These are phyloP conservation scores for Colletotrichum sansevieriae DNA, from an alignment of 2,329 filamentous ascomycete species.

Conservation along the genomic window DNA sequence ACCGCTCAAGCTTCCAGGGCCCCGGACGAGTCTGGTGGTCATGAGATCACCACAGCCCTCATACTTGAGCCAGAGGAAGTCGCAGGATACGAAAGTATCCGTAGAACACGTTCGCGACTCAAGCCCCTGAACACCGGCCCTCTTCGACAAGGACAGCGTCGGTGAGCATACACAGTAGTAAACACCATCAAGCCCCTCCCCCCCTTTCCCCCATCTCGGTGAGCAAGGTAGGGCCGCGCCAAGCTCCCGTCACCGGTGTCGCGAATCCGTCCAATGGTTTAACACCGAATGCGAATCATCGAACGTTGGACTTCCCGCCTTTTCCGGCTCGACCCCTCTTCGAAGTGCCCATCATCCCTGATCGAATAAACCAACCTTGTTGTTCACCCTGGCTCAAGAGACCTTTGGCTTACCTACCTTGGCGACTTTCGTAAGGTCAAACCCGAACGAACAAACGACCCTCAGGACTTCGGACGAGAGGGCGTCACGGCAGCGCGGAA, in stretches of 20 bases:
- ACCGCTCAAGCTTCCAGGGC: neutral
- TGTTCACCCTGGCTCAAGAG: too few relatives aligned
- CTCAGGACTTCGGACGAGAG: constrained; percentile 7
- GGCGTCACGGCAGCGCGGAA: neutral
- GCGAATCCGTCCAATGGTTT: neutral
- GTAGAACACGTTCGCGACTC: neutral
- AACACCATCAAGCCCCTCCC: neutral
- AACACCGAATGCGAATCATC: constrained; percentile 12
- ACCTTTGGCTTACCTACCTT: neutral
- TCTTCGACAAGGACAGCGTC: constrained; percentile 15
- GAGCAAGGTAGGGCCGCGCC: neutral
- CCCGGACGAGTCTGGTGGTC: neutral
- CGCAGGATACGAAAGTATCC: constrained; percentile 7
- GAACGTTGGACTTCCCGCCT: neutral
- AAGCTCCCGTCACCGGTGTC: constrained; percentile 12
- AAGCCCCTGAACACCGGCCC: neutral
- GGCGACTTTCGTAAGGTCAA: constrained; percentile 16
- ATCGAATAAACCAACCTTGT: too few relatives aligned
- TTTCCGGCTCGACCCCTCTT: neutral
- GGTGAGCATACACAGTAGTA: neutral
- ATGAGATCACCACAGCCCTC: neutral
- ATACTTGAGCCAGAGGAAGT: neutral
- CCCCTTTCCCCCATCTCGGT: neutral
- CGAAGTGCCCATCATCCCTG: neutral
- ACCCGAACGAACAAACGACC: neutral